Evolutionary conservation across 2,329 filamentous ascomycete genomes (phyloP), one percentile per base, ranked within the genome.

Genomic region (Paracoccidioides lutzii): DNA sequence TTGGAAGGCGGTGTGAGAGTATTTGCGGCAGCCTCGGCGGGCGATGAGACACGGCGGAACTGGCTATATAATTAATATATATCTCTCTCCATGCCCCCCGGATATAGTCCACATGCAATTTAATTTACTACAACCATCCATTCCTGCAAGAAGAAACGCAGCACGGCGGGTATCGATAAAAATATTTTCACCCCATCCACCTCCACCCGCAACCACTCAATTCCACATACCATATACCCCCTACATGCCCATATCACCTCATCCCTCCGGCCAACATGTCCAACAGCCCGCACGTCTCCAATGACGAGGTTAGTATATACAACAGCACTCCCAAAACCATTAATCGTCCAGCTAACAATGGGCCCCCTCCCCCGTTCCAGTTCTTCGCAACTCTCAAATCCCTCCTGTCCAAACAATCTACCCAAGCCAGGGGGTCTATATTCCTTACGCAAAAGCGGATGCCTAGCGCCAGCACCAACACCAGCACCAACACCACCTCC

Each of bases 371-470:
- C 22, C 22, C 22, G 22, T 22, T 22, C 22, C 59, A 76, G 73
- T 76, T 76, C 66, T 73, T 76, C 64, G 58, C 65, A 45, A 67
- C 68, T 37, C 67, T 76, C 42, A 62, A 69, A 50, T 60, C 61
- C 42, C 70, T 76, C 54, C 67, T 76, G 49, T 61, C 66, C 40
- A 68, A 64, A 38, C 71, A 72, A 32, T 71, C 71, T 42, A 61
- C 69, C 53, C 66, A 68, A 55, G 51, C 68, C n/a, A 69, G 68
- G 40, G 73, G 73, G 60, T 75, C 73, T 22, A 67, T 75, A 32
- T 71, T 66, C 65, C 67, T 76, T 55, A 70, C 70, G 4, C 73
- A 75, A 58, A 75, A 75, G 57, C 67, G 68, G 28, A 61, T 75
- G 6, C 55, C 58, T 41, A 28, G 60, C 10, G 44, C 57, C 38